These are phyloP conservation scores for Epichloe typhina DNA, from an alignment of 2,329 filamentous ascomycete genomes.

Conservation along the genomic window DNA sequence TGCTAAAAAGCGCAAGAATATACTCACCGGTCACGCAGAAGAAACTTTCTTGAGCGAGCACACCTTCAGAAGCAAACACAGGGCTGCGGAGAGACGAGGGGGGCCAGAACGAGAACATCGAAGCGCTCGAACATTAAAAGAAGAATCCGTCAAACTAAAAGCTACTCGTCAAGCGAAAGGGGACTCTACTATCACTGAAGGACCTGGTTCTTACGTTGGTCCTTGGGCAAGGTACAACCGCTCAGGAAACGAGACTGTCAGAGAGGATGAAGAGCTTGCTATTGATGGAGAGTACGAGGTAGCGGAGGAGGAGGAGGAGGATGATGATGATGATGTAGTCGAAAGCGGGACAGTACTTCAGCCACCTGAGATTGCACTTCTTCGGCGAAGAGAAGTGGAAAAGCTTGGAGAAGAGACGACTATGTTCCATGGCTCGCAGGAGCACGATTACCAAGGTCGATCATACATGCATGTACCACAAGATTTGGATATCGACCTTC, in stretches of 20 bases:
- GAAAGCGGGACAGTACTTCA: constrained; percentile 49
- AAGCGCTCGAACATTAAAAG: constrained; percentile 46
- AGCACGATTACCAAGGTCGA: constrained; percentile 87
- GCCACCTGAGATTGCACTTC: constrained; percentile 41
- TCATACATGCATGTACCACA: constrained; percentile 97
- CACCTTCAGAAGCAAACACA: constrained; percentile 77
- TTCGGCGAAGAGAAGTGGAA: constrained; percentile 44
- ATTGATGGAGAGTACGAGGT: constrained; percentile 70
- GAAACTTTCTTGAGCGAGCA: constrained; percentile 85
- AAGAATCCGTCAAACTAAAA: constrained; percentile 52
- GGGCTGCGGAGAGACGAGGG: constrained; percentile 60
- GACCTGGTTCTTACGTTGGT: constrained; percentile 77
- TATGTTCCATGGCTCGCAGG: constrained; percentile 69
- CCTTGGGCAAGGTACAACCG: constrained; percentile 82
- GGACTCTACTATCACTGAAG: constrained; percentile 70
- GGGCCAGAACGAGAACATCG: constrained; percentile 44
- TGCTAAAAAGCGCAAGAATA: constrained; percentile 61
- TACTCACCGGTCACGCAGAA: constrained; percentile 73
- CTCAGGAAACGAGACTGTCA: constrained; percentile 60
- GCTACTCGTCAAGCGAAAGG: constrained; percentile 77
- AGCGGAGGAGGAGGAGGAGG: constrained; percentile 71
- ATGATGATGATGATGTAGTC: constrained; percentile 33
- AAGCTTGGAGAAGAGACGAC: constrained; percentile 62
- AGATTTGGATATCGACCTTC: constrained; percentile 74
- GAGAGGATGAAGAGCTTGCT: constrained; percentile 60